Base-by-base conservation (phyloP, 495 filamentous ascomycete species). In the Tetracladium marchalianum region DNA sequence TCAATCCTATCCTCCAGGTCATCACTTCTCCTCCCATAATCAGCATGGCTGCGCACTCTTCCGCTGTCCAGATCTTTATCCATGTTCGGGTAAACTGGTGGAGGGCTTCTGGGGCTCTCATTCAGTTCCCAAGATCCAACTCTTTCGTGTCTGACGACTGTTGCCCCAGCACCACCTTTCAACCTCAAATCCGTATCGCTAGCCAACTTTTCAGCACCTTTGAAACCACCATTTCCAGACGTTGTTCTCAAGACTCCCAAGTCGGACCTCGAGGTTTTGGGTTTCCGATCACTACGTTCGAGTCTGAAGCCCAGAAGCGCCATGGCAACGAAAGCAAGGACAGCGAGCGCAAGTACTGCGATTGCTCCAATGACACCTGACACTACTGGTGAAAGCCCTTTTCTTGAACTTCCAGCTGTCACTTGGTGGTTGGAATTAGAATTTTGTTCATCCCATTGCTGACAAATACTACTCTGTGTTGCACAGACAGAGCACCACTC, bases 401-500 rank as follows among this genome's bases (percentile, higher is more conserved):
- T 46, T 4, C 8, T 22, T 17, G 43, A 36, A 12, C 13, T 27
- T 35, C 11, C 11, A 13, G n/a, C 13, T 4, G 42, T 16, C 22
- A 27, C 22, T 27, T 27, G 22, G 3, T 3, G 22, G 7, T 27
- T 27, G 17, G 39, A 36, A 3, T n/a, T 33, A 5, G 39, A 27
- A 7, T 38, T 15, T 12, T 47, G 35, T 10, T n/a, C 13, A 16
- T 44, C 13, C 31, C 66, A 66, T 1, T 67, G 66, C 10, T 67
- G 61, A 51, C 82, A 87, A 37, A 78, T 75, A 0, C 71, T 53
- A 4, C 69, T 69, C 1, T 55, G 55, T n/a, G 77, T 69, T 11
- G 67, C 63, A 53, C 82, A 87, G n/a, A 55, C 51, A 0, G 50
- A 48, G 51, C 82, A 87, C 82, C 82, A 87, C 15, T 80, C 66